phyloP scores from a whole-genome alignment of 768 basidiomycete species.

The Boletus pseudopeckii region DNA sequence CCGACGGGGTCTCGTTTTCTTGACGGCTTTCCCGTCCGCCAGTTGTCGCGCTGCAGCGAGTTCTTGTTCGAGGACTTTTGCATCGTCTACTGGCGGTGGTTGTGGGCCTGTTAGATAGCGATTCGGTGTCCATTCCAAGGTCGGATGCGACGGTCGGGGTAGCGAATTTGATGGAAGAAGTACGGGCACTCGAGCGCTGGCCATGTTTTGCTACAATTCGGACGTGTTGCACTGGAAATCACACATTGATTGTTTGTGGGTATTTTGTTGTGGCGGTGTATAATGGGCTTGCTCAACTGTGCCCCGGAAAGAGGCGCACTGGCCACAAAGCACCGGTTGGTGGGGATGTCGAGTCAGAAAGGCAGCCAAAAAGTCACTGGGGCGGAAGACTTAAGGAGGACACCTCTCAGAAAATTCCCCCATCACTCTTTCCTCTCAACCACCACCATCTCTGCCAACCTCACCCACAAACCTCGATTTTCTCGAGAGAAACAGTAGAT shows the following conservation, averaged over 20 bases:
- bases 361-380: neutral
- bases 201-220: constrained; percentile 9
- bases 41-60: constrained; percentile 67
- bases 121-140: constrained; percentile 73
- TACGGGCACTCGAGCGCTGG: constrained; percentile 40
- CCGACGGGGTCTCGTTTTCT: constrained; percentile 88
- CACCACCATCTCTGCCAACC: constrained; percentile 17
- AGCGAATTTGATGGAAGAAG: constrained; percentile 49
- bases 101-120: constrained; percentile 63
- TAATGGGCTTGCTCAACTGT: neutral
- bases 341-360: constrained; percentile 17
- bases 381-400: constrained; percentile 15
- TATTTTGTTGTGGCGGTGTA: constrained; percentile 22
- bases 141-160: constrained; percentile 36
- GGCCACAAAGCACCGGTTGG: constrained; percentile 27
- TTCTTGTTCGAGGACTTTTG: constrained; percentile 73
- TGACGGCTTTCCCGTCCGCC: constrained; percentile 77
- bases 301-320: constrained; percentile 5
- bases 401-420: neutral
- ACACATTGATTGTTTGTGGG: neutral
- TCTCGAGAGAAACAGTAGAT: neutral
- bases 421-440: constrained; percentile 14
- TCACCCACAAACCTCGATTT: neutral
- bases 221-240: neutral
- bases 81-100: constrained; percentile 78